phyloP scores from a whole-genome alignment of 805 yeast species.

The Candida patagonica region DNA sequence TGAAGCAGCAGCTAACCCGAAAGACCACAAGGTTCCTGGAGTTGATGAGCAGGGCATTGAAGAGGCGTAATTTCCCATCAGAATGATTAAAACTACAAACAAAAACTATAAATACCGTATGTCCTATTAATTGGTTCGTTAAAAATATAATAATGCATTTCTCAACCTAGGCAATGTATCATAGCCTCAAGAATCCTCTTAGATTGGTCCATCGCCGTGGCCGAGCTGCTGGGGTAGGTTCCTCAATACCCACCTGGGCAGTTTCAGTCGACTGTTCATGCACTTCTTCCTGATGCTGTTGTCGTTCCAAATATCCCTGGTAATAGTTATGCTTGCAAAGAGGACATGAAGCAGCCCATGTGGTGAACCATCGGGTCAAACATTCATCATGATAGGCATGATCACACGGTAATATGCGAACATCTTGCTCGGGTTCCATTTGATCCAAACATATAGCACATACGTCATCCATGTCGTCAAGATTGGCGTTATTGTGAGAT shows the following conservation, averaged over 20 bases:
- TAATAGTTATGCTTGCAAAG: conserved; percentile 68
- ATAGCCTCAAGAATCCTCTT: too few relatives aligned
- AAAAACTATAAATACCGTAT: too few relatives aligned
- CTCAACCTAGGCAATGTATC: too few relatives aligned
- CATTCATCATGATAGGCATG: conserved; percentile 77
- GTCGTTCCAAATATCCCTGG: too few relatives aligned
- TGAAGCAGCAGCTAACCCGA: conserved; percentile 89
- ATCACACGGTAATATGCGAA: conserved; percentile 70
- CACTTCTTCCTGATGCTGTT: too few relatives aligned
- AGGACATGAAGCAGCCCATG: conserved; percentile 73
- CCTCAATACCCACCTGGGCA: too few relatives aligned
- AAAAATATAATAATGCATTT: too few relatives aligned
- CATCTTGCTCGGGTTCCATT: conserved; percentile 51
- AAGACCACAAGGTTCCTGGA: conserved; percentile 58
- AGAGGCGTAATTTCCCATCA: conserved; percentile 1
- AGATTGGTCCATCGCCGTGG: too few relatives aligned
- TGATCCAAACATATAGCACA: conserved; percentile 75
- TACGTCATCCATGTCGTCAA: conserved; percentile 33
- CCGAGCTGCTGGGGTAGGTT: too few relatives aligned
- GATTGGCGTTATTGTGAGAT: too few relatives aligned
- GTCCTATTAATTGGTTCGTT: neutral
- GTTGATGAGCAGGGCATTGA: conserved; percentile 14
- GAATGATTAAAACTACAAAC: too few relatives aligned
- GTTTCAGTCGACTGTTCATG: too few relatives aligned
- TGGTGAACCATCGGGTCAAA: conserved; percentile 72